phyloP scores from a whole-genome alignment of 306 rosid genomes.

The Dalbergia cultrata region DNA sequence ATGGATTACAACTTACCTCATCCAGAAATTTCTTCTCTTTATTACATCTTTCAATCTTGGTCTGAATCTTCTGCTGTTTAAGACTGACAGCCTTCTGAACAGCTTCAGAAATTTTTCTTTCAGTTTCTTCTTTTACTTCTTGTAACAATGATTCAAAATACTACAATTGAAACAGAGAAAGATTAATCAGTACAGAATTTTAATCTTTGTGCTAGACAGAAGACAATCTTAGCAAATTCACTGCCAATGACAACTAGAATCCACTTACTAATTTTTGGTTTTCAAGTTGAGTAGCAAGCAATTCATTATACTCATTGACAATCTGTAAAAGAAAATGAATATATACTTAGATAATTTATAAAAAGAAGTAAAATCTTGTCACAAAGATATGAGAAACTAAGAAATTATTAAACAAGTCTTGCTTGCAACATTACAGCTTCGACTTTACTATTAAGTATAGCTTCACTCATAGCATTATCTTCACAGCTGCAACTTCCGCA shows the following conservation, averaged over 20 bases:
- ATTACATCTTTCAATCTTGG: slow-evolving; percentile 78
- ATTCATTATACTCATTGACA: slow-evolving; percentile 88
- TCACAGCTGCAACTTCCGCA: slow-evolving; percentile 76
- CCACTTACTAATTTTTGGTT: slow-evolving; percentile 82
- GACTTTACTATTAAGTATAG: slow-evolving; percentile 87
- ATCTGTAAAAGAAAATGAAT: slow-evolving; percentile 63
- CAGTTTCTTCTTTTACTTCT: slow-evolving; percentile 89
- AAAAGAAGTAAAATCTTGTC: slow-evolving; percentile 27
- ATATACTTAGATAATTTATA: neutral
- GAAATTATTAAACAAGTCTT: slow-evolving; percentile 22
- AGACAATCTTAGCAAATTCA: slow-evolving; percentile 33
- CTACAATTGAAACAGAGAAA: slow-evolving; percentile 54
- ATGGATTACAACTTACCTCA: slow-evolving; percentile 63
- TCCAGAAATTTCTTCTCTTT: slow-evolving; percentile 87
- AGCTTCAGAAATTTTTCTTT: slow-evolving; percentile 70
- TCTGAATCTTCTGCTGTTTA: slow-evolving; percentile 80
- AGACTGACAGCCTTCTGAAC: slow-evolving; percentile 74
- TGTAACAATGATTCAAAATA: slow-evolving; percentile 89
- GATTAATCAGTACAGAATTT: neutral
- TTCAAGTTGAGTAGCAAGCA: slow-evolving; percentile 92
- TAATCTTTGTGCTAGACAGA: slow-evolving; percentile 15
- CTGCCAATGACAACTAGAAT: slow-evolving; percentile 29
- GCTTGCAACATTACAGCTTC: slow-evolving; percentile 78
- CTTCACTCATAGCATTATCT: slow-evolving; percentile 81
- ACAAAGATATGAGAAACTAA: slow-evolving; percentile 19